Percentiles rank a stretch among this genome's conserved stretches.
These are phyloP conservation scores for Phialophora verrucosa DNA, from an alignment of 2,329 filamentous ascomycete genomes.

Conservation along the genomic window DNA sequence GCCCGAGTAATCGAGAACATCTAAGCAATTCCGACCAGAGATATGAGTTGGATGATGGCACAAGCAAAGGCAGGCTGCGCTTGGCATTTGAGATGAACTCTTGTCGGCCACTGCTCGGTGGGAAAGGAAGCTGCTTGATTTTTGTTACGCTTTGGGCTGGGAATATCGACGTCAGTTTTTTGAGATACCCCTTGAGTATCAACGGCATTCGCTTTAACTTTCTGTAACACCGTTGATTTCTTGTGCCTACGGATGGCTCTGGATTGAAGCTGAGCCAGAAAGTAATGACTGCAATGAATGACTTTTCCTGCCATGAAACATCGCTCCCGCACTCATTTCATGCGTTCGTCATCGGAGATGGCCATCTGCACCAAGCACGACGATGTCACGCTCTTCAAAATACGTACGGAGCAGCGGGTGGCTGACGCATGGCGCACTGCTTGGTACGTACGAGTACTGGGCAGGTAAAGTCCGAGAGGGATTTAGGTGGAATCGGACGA, in stretches of 20 bases:
- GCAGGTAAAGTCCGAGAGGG: not conserved
- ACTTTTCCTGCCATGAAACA: not conserved
- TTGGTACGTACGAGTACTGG: not conserved
- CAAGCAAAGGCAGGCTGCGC: not conserved
- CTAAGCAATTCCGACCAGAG: conserved; percentile 51
- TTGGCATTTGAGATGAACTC: not conserved
- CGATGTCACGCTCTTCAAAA: too few species aligned
- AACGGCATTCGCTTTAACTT: conserved; percentile 31
- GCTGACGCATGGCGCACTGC: not conserved
- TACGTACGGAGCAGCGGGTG: not conserved
- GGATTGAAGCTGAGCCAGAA: not conserved
- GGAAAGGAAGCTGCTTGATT: not conserved
- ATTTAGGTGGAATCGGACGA: not conserved
- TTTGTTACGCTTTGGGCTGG: not conserved
- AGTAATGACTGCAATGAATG: conserved; percentile 20
- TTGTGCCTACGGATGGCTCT: not conserved
- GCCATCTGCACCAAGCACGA: not conserved
- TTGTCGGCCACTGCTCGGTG: not conserved
- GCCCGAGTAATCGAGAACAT: conserved; percentile 85
- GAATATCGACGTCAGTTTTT: conserved; percentile 21
- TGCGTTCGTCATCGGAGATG: not conserved
- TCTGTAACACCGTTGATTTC: conserved; percentile 26
- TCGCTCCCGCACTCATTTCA: not conserved
- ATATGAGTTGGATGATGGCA: not conserved
- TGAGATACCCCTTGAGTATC: conserved; percentile 35